These are phyloP conservation scores for Termitomyces bulborhizus DNA, from an alignment of 768 basidiomycete species.

Conservation along the genomic window DNA sequence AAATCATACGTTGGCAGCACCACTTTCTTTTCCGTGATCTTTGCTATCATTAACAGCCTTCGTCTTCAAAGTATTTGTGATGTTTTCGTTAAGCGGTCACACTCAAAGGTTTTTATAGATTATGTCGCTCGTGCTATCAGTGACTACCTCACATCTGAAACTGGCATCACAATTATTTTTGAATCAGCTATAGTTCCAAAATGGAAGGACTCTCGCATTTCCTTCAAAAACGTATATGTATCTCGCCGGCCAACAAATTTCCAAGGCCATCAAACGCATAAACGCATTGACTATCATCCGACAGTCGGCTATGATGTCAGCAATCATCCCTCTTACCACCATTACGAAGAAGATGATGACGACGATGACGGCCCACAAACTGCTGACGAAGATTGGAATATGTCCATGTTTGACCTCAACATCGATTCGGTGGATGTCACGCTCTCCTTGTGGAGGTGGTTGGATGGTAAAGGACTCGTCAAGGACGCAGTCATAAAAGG, in stretches of 20 bases:
- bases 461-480: constrained; percentile 92
- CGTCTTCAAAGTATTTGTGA: constrained; percentile 63
- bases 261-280: constrained; percentile 10
- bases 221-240: constrained; percentile 95
- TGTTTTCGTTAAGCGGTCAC: neutral
- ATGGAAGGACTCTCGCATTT: constrained; percentile 93
- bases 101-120: constrained; percentile 34
- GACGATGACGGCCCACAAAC: constrained; percentile 31
- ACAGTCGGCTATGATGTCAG: constrained; percentile 73
- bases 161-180: constrained; percentile 91
- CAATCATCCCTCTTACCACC: constrained; percentile 68
- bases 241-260: constrained; percentile 60
- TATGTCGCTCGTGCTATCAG: constrained; percentile 85
- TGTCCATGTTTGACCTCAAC: constrained; percentile 88
- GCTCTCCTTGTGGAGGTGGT: constrained; percentile 84
- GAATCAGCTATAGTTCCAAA: constrained; percentile 98
- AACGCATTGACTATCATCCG: constrained; percentile 39
- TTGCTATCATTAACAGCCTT: constrained; percentile 84
- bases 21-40: constrained; percentile 92
- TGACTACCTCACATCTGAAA: constrained; percentile 88
- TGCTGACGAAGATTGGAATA: constrained; percentile 55
- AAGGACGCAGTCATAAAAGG: constrained; percentile 90
- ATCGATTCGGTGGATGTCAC: constrained; percentile 96
- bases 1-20: constrained; percentile 46
- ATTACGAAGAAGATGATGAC: constrained; percentile 49